Evolutionary conservation across 805 yeast genomes (phyloP), one percentile per base, ranked within the genome.

Genomic region (Metschnikowia dekortorum): DNA sequence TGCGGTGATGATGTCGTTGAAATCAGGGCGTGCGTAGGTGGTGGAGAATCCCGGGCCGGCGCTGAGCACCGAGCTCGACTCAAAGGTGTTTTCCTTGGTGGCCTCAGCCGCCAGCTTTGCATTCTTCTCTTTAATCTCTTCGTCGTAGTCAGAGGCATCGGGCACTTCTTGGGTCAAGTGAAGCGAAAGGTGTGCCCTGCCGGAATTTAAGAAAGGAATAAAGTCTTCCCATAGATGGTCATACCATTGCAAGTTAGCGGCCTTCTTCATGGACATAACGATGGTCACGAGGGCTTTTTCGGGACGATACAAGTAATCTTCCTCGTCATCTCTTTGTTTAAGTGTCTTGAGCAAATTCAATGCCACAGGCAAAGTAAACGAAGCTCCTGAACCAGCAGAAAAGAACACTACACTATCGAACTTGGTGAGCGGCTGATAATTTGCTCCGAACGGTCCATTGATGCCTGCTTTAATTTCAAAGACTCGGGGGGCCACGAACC

Each of bases 361-460:
- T 8, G 77, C 75, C 1, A 75, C 68, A 1, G 82, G 81, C 45
- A 77, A 66, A 1, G 69, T 64, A 57, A 73, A 76, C 1, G 81
- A 68, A 6, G 71, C 73, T 2, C 83, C 83, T 2, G 76, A 66
- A 1, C 82, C 82, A 4, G 74, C 72, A 9, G 67, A 66, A 13
- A 77, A 50, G 35, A 76, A 69, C 4, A 71, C 44, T 8, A 63
- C 64, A 8, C 71, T 51, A 43, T 77, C 79, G 54, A 78, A 79
- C 7, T 70, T 63, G 9, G 65, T 57, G 32, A 76, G 62, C 4
- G 76, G 71, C 48, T 76, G 78, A 39, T 65, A 64, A 18, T 62
- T 59, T 2, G 73, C 78, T 0, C 81, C 81, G 52, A 66, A 72
- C 0, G 83, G 82, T 0, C 83, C 83, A 32, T 66, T 66, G 38